phyloP scores from a whole-genome alignment of 768 basidiomycete genomes.

The Pulveroboletus sp. region DNA sequence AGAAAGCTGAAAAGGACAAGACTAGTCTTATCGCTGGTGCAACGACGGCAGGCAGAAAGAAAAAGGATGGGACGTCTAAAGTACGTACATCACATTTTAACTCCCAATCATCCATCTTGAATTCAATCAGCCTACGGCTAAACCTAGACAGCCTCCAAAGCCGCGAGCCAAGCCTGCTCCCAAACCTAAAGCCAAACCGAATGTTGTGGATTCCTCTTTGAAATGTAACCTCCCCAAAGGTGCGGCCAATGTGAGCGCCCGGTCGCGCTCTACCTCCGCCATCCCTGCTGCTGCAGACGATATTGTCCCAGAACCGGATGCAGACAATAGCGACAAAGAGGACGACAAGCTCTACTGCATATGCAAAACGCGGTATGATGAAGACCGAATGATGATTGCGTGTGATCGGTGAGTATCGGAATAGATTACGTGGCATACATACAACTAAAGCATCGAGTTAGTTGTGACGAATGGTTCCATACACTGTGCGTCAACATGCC shows the following conservation, averaged over 20 bases:
- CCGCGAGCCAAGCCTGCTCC: slow-evolving; percentile 29
- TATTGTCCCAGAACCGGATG: slow-evolving; percentile 46
- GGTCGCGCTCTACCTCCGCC: slow-evolving; percentile 70
- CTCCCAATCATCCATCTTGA: not conserved
- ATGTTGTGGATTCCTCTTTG: slow-evolving; percentile 6
- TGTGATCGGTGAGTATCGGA: slow-evolving; percentile 71
- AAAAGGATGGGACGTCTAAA: slow-evolving; percentile 25
- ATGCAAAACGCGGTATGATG: slow-evolving; percentile 84
- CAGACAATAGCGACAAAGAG: slow-evolving; percentile 41
- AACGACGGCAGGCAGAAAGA: slow-evolving; percentile 35
- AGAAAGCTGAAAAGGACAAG: slow-evolving; percentile 28
- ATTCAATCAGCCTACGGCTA: slow-evolving; percentile 17
- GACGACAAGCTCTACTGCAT: slow-evolving; percentile 78
- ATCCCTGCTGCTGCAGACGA: slow-evolving; percentile 51
- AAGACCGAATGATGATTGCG: slow-evolving; percentile 88
- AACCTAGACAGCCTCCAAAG: slow-evolving; percentile 31
- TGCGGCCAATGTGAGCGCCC: slow-evolving; percentile 31
- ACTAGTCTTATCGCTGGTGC: not conserved
- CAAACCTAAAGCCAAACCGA: slow-evolving; percentile 28
- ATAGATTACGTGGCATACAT: not conserved
- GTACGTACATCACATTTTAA: slow-evolving; percentile 9
- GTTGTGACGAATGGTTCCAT: slow-evolving; percentile 96
- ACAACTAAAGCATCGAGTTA: slow-evolving; percentile 25
- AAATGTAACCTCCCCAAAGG: slow-evolving; percentile 21
- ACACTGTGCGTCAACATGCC: slow-evolving; percentile 80